Conservation (phyloP, 1,284 basidiomycete genomes). For the Xerocomus amazonicus region DNA sequence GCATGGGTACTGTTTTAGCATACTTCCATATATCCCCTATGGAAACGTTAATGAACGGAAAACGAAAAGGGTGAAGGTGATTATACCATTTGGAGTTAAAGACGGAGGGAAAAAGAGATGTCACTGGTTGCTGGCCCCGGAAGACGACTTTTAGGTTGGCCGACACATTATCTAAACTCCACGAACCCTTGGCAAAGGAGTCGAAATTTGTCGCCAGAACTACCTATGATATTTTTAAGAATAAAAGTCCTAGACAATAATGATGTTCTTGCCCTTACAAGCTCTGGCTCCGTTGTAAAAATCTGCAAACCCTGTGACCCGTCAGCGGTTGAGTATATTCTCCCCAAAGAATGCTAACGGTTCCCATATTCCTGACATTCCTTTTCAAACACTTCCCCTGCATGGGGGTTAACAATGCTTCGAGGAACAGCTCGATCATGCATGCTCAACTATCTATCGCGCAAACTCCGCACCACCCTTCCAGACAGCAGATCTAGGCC, state of each 20-base stretch:
- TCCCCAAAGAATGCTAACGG: conserved; percentile 33
- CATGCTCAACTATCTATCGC: conserved; percentile 35
- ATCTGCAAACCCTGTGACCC: conserved; percentile 14
- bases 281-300: conserved; percentile 37
- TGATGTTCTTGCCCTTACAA: conserved; percentile 35
- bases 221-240: too few relatives aligned
- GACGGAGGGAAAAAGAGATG: too few relatives aligned
- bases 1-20: conserved; percentile 4
- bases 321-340: conserved; percentile 4
- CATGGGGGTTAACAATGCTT: not conserved
- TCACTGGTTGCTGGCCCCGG: too few relatives aligned
- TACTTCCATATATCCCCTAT: conserved; percentile 50
- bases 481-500: conserved; percentile 30
- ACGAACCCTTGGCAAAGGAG: conserved; percentile 45
- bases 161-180: too few relatives aligned
- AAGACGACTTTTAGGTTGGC: conserved; percentile 27
- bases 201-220: conserved; percentile 40
- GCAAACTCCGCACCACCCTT: conserved; percentile 24
- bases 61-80: not conserved
- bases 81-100: conserved; percentile 57
- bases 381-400: conserved; percentile 30
- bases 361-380: conserved; percentile 26
- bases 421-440: not conserved
- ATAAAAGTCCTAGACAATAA: too few relatives aligned
- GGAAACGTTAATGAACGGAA: too few relatives aligned